These are phyloP conservation scores for Metarhizium guizhouense DNA, from an alignment of 2,329 filamentous ascomycete species.

Conservation along the genomic window DNA sequence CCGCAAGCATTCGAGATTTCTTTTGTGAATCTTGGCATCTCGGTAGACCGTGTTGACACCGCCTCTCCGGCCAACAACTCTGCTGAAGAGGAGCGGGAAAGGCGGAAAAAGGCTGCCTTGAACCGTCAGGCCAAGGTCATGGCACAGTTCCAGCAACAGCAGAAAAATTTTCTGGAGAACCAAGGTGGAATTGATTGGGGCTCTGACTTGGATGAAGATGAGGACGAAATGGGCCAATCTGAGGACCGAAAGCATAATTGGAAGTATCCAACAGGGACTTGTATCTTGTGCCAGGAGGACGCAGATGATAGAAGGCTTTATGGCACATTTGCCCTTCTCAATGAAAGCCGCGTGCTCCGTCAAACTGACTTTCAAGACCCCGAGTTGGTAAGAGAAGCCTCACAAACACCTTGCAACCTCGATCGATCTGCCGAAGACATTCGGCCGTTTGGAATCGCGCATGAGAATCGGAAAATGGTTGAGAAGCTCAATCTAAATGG, in stretches of 20 bases:
- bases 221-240: conserved; percentile 47
- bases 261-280: conserved; percentile 88
- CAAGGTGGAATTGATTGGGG: conserved; percentile 87
- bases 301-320: conserved; percentile 83
- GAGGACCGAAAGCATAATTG: conserved; percentile 59
- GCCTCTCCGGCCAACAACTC: conserved; percentile 66
- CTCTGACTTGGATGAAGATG: conserved; percentile 63
- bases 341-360: conserved; percentile 75
- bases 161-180: conserved; percentile 86
- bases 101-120: conserved; percentile 83
- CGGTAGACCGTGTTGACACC: conserved; percentile 71
- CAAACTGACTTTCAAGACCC: conserved; percentile 76
- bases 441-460: conserved; percentile 83
- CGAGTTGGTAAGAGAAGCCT: conserved; percentile 77
- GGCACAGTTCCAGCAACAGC: conserved; percentile 96
- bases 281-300: conserved; percentile 94
- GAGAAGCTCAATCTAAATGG: conserved; percentile 69
- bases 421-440: conserved; percentile 77
- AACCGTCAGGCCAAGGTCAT: conserved; percentile 90
- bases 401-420: conserved; percentile 68
- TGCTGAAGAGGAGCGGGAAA: conserved; percentile 64
- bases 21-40: conserved; percentile 53
- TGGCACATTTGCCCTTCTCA: conserved; percentile 86
- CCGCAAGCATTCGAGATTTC: conserved; percentile 64
- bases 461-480: conserved; percentile 72